Evolutionary conservation across 495 filamentous ascomycete genomes (phyloP).

Genomic region (Choiromyces venosus): DNA sequence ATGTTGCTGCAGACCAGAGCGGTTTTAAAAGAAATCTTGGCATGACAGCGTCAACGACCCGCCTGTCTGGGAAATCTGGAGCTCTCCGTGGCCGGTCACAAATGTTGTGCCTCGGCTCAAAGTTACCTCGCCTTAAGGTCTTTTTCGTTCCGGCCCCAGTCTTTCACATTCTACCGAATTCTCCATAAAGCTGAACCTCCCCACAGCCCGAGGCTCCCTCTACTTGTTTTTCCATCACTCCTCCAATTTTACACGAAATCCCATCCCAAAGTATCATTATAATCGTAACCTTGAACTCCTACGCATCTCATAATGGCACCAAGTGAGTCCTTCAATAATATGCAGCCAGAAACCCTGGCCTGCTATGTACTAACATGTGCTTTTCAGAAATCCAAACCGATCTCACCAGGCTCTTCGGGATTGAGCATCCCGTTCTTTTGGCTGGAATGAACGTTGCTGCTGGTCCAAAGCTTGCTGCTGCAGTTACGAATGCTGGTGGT

Average conservation of each 20-base stretch:
- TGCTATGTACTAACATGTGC: slow-evolving; percentile 2
- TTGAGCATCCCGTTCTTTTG: slow-evolving; percentile 92
- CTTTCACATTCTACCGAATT: slow-evolving; percentile 16
- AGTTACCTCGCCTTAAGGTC: neutral
- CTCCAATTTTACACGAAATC: neutral
- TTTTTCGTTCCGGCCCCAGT: neutral
- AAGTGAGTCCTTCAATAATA: slow-evolving; percentile 14
- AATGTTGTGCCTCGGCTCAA: slow-evolving; percentile 19
- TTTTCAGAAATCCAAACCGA: slow-evolving; percentile 53
- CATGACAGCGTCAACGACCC: neutral
- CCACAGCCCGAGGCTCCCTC: slow-evolving; percentile 6
- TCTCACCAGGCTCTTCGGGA: slow-evolving; percentile 89
- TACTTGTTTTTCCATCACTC: neutral
- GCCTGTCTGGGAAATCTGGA: neutral
- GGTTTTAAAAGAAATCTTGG: neutral
- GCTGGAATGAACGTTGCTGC: slow-evolving; percentile 99
- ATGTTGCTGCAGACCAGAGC: neutral
- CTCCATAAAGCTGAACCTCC: slow-evolving; percentile 17
- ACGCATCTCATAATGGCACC: slow-evolving; percentile 18
- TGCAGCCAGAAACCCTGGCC: neutral
- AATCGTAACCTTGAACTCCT: neutral
- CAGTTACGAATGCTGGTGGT: slow-evolving; percentile 94
- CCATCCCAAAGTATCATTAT: neutral
- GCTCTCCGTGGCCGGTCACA: neutral
- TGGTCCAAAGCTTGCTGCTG: slow-evolving; percentile 91